These are phyloP conservation scores for Solanum hybrid DNA, from an alignment of 305 asterid genomes.

Conservation along the genomic window DNA sequence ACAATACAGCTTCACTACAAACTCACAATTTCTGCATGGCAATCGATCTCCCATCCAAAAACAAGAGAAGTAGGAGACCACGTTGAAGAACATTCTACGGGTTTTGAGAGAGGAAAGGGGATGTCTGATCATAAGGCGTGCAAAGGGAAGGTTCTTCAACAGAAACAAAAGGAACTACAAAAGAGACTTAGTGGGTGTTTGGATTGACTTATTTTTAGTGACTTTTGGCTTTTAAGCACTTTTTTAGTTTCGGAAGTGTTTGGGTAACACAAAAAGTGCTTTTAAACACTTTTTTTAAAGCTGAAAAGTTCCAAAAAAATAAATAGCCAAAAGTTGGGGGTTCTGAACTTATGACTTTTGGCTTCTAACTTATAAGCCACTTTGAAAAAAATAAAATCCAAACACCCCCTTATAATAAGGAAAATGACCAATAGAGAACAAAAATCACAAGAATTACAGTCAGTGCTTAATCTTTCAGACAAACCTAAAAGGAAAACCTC, in stretches of 20 bases:
- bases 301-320: neutral
- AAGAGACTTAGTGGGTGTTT: neutral
- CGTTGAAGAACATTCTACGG: neutral
- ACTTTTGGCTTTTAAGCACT: neutral
- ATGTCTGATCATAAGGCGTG: neutral
- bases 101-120: neutral
- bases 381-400: too few species aligned
- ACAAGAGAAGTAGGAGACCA: neutral
- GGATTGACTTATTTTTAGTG: neutral
- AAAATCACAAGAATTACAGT: neutral
- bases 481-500: neutral
- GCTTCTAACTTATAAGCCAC: neutral
- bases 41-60: neutral
- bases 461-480: neutral
- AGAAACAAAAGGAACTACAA: neutral
- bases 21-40: neutral
- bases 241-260: neutral
- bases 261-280: neutral
- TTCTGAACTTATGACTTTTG: neutral
- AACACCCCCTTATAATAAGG: neutral
- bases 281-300: neutral
- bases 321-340: neutral
- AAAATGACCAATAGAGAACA: neutral
- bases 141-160: neutral
- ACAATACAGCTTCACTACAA: neutral